Conservation (phyloP, 2,329 filamentous ascomycete genomes). For the Ploettnerulaceae sp. region DNA sequence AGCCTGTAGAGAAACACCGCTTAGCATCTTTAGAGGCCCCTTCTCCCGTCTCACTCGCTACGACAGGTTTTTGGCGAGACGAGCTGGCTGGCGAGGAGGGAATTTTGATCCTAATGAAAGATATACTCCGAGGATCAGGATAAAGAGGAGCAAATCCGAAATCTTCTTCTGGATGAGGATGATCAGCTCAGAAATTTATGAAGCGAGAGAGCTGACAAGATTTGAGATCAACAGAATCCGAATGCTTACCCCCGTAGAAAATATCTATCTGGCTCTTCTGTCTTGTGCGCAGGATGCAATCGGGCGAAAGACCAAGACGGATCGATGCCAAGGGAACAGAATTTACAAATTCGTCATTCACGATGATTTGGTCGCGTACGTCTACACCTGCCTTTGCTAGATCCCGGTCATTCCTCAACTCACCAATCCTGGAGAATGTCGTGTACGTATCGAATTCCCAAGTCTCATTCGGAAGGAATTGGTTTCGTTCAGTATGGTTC, state of each 20-base stretch:
- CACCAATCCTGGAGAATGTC: slow-evolving; percentile 24
- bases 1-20: background rate
- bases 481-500: background rate
- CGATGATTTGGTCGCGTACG: slow-evolving; percentile 18
- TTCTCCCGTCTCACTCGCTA: slow-evolving; percentile 1
- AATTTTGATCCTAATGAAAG: slow-evolving; percentile 19
- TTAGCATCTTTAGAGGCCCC: background rate
- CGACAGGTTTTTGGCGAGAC: background rate
- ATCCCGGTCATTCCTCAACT: slow-evolving; percentile 30
- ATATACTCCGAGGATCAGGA: background rate
- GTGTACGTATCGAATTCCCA: slow-evolving; percentile 27
- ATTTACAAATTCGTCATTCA: slow-evolving; percentile 22
- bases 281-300: background rate
- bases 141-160: background rate
- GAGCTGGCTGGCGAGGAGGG: background rate
- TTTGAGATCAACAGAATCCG: background rate
- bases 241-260: slow-evolving; percentile 10
- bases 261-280: slow-evolving; percentile 3
- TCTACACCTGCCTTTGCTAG: slow-evolving; percentile 23
- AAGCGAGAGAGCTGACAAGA: background rate
- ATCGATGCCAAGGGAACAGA: slow-evolving; percentile 29
- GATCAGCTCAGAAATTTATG: background rate
- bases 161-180: background rate
- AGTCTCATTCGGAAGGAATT: slow-evolving; percentile 7
- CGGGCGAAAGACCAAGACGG: slow-evolving; percentile 24